Percentiles rank a stretch among this genome's conserved stretches.
Conservation (phyloP, 2,329 filamentous ascomycete species). For the Alternaria sp. region DNA sequence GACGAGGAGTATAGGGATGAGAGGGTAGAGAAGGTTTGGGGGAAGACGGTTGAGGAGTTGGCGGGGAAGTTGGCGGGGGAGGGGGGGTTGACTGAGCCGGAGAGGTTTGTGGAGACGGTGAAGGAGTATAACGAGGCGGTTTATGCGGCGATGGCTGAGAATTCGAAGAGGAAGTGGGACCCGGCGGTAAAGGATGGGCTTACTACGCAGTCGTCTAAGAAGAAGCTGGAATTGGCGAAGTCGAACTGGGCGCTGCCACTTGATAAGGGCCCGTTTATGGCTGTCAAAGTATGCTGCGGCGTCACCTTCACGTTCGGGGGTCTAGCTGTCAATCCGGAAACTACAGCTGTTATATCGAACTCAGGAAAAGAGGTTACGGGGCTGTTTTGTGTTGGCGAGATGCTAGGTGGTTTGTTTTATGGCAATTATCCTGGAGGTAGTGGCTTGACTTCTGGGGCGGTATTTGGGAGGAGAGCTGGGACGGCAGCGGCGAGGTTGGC, state of each 20-base stretch:
- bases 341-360: constrained; percentile 58
- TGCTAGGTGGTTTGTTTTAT: constrained; percentile 60
- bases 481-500: constrained; percentile 26
- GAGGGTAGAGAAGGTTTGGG: constrained; percentile 61
- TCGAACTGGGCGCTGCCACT: constrained; percentile 71
- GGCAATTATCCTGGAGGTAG: constrained; percentile 67
- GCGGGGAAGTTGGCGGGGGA: constrained; percentile 55
- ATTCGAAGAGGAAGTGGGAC: constrained; percentile 59
- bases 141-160: constrained; percentile 53
- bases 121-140: constrained; percentile 66
- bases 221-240: constrained; percentile 60
- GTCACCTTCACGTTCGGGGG: constrained; percentile 75
- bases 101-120: constrained; percentile 60
- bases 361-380: constrained; percentile 59
- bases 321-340: constrained; percentile 62
- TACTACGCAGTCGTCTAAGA: constrained; percentile 62
- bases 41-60: constrained; percentile 60
- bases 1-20: constrained; percentile 68
- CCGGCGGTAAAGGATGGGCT: constrained; percentile 67
- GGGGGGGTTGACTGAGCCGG: constrained; percentile 56
- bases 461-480: constrained; percentile 58
- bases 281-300: constrained; percentile 69
- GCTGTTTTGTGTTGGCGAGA: constrained; percentile 68
- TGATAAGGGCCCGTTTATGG: constrained; percentile 63
- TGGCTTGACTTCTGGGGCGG: constrained; percentile 64